A percentile compares a stretch with the other conserved stretches of the same genome.
phyloP scores from a whole-genome alignment of 2,329 filamentous ascomycete genomes.

The Hypoxylon sp. region DNA sequence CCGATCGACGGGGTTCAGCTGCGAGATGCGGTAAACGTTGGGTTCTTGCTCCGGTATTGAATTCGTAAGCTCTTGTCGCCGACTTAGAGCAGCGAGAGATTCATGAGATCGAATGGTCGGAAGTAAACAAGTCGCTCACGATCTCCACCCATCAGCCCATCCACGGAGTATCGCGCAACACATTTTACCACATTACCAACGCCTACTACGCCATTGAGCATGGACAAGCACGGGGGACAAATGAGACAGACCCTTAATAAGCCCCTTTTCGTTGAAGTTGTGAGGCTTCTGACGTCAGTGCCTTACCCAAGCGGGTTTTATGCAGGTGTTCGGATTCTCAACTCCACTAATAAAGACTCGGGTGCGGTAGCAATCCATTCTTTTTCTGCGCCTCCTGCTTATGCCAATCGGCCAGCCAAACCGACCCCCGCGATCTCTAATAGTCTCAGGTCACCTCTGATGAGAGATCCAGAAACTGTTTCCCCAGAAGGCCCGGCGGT shows the following conservation, averaged over 20 bases:
- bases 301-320: conserved; percentile 26
- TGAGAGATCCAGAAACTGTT: conserved; percentile 27
- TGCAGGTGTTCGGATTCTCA: conserved; percentile 21
- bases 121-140: neutral
- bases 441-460: conserved; percentile 28
- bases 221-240: conserved; percentile 18
- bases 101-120: conserved; percentile 18
- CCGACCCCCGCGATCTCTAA: conserved; percentile 38
- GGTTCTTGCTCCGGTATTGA: conserved; percentile 2
- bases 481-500: conserved; percentile 3
- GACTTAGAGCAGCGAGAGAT: conserved; percentile 20
- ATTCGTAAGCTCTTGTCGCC: neutral
- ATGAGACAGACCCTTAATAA: conserved; percentile 12
- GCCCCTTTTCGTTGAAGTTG: neutral
- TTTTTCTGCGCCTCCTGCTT: neutral
- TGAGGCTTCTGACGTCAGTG: conserved; percentile 32
- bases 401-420: conserved; percentile 10
- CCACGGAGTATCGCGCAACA: neutral
- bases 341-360: conserved; percentile 10
- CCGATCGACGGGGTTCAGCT: conserved; percentile 28
- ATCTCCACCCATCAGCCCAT: neutral
- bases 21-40: conserved; percentile 24
- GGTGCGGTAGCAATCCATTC: conserved; percentile 8
- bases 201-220: conserved; percentile 40
- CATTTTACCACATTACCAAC: conserved; percentile 25